Base-by-base conservation (phyloP, 2,329 filamentous ascomycete species). In the Colletotrichum eleusines region DNA sequence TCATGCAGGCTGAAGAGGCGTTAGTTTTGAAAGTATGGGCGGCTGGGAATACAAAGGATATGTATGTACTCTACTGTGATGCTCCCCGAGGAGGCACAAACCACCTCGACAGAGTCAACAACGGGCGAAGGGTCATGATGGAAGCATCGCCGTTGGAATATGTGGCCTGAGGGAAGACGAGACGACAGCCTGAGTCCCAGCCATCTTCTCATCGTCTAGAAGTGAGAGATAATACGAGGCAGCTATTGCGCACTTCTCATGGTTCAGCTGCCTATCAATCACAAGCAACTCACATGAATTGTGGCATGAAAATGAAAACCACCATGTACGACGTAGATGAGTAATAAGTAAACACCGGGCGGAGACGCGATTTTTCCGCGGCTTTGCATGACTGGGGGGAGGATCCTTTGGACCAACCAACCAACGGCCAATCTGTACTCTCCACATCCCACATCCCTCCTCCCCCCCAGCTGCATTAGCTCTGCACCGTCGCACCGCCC, bases 1-100 rank as follows among this genome's bases (percentile, higher is more conserved):
- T 89, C 87, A 75, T 87, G 81, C 57, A 90, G 80, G 74, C 87
- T 89, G 68, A 16, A 20, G 8, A 31, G 48, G 12, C 14, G 71
- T 79, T 26, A 78, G 77, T 48, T 20, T 28, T 20, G n/a, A 18
- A 51, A 57, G 11, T 20, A 62, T 38, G 46, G 28, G 18, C 4
- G 18, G 44, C 28, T 16, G 46, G 58, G 26, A 51, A 42, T 44
- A 28, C 6, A 18, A 48, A 23, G 40, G 40, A 42, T 42, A 48
- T 40, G 76, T 85, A 73, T 76, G 9, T n/a, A 89, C 87, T 87
- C 86, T 62, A 89, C 79, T 16, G 79, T 81, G 50, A 89, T 82
- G 73, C 78, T 75, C 28, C 87, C 87, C 2, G 85, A 82, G 1
- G 84, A 88, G 63, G 84, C 85, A 66, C 83, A 86, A 46, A 77